Base-by-base conservation (phyloP, 2,329 filamentous ascomycete genomes). In the Camptophora hylomeconis region DNA sequence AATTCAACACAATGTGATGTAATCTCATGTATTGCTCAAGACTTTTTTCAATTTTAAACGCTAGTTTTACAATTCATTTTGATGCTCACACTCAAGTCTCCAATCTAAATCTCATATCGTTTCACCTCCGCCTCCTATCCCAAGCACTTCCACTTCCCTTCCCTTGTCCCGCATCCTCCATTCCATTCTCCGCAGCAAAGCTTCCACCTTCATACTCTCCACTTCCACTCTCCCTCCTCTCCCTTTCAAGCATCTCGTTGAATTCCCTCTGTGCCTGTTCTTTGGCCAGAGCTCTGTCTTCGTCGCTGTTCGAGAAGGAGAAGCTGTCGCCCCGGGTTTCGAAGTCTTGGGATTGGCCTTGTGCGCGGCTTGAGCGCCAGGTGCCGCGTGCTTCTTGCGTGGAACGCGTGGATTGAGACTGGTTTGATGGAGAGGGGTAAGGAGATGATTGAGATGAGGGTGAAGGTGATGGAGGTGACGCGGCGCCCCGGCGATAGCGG, bases 251-350 rank as follows among this genome's bases (percentile, higher is more conserved):
- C 46, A 61, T 45, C 7, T 45, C 45, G 33, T 62, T 54, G 28
- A 62, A 62, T 3, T 60, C 53, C 6, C 48, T 51, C 32, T 57
- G 57, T 3, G 57, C 55, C 30, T 52, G 46, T 21, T 58, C 50
- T 26, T 48, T 46, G 15, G 55, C 51, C 5, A 43, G 40, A 14
- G 40, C 41, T 11, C 37, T 36, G 3, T 44, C 45, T 5, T 33
- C 37, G 7, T 45, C 46, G 2, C 23, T 17, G 14, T 37, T 34
- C 7, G 30, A 33, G 25, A 38, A 40, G 10, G 30, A 32, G 17
- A 35, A 38, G 14, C 26, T 27, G n/a, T 40, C 38, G 13, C 27
- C 21, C 4, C 15, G 15, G 10, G 24, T 34, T 16, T 35, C 24
- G 26, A 26, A 32, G 12, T 24, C 25, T 13, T 8, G 22, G 18